These are phyloP conservation scores for Fonsecaea nubica DNA, from an alignment of 2,329 filamentous ascomycete genomes.

Conservation along the genomic window DNA sequence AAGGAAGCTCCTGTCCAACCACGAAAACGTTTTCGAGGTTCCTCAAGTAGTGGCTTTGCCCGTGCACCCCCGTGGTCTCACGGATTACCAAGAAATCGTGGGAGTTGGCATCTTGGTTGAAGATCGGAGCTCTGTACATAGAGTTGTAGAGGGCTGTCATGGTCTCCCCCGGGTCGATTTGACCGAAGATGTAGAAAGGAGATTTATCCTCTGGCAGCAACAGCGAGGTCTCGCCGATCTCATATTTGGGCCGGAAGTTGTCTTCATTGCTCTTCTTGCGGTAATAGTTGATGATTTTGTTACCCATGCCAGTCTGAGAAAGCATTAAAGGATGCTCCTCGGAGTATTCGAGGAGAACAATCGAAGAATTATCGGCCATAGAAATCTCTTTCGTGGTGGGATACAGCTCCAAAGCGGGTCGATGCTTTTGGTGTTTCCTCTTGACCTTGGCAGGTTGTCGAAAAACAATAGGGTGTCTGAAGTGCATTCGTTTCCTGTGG, in stretches of 20 bases:
- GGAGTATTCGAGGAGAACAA: slow-evolving; percentile 91
- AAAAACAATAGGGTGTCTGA: slow-evolving; percentile 72
- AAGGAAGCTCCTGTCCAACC: slow-evolving; percentile 92
- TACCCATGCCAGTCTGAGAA: slow-evolving; percentile 98
- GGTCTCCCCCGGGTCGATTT: slow-evolving; percentile 87
- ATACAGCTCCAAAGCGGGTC: slow-evolving; percentile 79
- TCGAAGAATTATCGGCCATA: slow-evolving; percentile 84
- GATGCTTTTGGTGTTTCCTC: slow-evolving; percentile 81
- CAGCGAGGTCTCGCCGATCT: slow-evolving; percentile 87
- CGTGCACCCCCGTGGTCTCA: slow-evolving; percentile 78
- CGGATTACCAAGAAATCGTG: slow-evolving; percentile 89
- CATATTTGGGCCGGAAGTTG: slow-evolving; percentile 74
- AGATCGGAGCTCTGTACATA: slow-evolving; percentile 94
- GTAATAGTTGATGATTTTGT: slow-evolving; percentile 95
- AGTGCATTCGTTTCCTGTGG: slow-evolving; percentile 79
- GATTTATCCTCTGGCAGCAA: slow-evolving; percentile 93
- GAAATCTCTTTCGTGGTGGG: slow-evolving; percentile 80
- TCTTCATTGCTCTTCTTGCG: slow-evolving; percentile 82
- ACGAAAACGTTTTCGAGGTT: slow-evolving; percentile 90
- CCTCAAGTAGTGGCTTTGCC: slow-evolving; percentile 80
- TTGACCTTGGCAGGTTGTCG: slow-evolving; percentile 73
- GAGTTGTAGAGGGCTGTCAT: slow-evolving; percentile 91
- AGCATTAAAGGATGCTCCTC: slow-evolving; percentile 91
- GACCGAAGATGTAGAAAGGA: slow-evolving; percentile 92
- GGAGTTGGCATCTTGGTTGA: slow-evolving; percentile 77